Conservation (phyloP, 495 filamentous ascomycete species). For the Penicillium arizonense region DNA sequence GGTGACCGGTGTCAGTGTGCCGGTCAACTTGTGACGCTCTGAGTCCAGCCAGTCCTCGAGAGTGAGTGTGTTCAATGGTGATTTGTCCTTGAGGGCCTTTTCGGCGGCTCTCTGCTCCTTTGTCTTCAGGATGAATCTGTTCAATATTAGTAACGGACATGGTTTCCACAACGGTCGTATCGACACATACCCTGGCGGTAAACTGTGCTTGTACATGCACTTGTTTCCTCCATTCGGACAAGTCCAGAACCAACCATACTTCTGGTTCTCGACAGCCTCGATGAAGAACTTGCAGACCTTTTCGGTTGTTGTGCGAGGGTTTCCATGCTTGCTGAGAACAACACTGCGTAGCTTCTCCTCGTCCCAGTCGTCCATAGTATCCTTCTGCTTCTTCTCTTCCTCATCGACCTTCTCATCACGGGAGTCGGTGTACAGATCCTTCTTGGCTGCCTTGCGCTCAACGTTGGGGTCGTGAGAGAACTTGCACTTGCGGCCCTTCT, state of each 20-base stretch:
- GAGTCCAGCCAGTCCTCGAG: constrained; percentile 96
- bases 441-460: constrained; percentile 90
- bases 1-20: constrained; percentile 87
- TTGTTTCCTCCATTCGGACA: constrained; percentile 97
- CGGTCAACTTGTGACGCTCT: constrained; percentile 89
- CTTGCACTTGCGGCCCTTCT: constrained; percentile 97
- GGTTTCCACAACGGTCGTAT: not conserved
- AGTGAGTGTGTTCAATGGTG: constrained; percentile 88
- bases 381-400: constrained; percentile 79
- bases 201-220: constrained; percentile 97
- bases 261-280: constrained; percentile 94
- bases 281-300: constrained; percentile 99
- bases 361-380: constrained; percentile 95
- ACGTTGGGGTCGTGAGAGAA: constrained; percentile 89
- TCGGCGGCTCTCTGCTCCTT: constrained; percentile 95
- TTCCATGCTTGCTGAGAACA: constrained; percentile 92
- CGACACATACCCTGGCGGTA: constrained; percentile 79
- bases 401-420: constrained; percentile 65
- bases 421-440: constrained; percentile 84
- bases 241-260: constrained; percentile 99
- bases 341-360: constrained; percentile 92
- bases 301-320: constrained; percentile 92
- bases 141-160: constrained; percentile 22
- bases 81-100: constrained; percentile 97
- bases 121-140: constrained; percentile 92